Percentiles rank a stretch among this genome's conserved stretches.
Evolutionary conservation across 2,329 filamentous ascomycete species (phyloP).

Genomic region (Talaromyces sp.): DNA sequence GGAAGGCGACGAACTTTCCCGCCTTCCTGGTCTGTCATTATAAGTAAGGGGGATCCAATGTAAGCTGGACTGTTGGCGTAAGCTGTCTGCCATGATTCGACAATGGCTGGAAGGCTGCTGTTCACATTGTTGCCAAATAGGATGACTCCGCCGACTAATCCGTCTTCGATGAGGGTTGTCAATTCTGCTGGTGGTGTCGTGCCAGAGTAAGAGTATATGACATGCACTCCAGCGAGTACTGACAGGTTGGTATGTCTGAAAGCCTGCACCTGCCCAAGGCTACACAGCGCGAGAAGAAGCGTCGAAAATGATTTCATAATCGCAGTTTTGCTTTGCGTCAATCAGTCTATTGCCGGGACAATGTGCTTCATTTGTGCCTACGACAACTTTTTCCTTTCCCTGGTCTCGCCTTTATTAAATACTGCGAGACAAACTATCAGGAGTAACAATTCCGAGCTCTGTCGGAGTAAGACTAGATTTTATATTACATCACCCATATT

Average conservation of each 20-base stretch:
- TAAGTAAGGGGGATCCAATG: conserved; percentile 25
- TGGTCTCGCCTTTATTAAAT: neutral
- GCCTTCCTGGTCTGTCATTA: conserved; percentile 35
- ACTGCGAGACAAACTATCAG: neutral
- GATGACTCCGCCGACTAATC: conserved; percentile 32
- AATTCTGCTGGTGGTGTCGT: conserved; percentile 25
- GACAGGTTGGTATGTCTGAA: conserved; percentile 7
- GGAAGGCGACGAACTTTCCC: conserved; percentile 27
- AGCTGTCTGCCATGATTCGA: conserved; percentile 24
- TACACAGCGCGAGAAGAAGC: conserved; percentile 3
- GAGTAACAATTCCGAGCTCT: neutral
- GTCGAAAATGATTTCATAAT: neutral
- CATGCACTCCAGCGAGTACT: conserved; percentile 26
- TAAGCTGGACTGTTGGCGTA: conserved; percentile 24
- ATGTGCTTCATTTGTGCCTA: neutral
- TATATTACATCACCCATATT: neutral
- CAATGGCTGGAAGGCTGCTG: conserved; percentile 22
- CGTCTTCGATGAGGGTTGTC: conserved; percentile 25
- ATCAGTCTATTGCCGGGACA: neutral
- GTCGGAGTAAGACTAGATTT: neutral
- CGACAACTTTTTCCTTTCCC: neutral
- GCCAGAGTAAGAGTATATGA: conserved; percentile 33
- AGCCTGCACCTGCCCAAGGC: neutral
- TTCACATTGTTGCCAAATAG: conserved; percentile 31
- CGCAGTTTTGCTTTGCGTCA: too few relatives aligned